Evolutionary conservation across 352 stramenopile genomes (phyloP).

Genomic region (Phytophthora uliginosa): DNA sequence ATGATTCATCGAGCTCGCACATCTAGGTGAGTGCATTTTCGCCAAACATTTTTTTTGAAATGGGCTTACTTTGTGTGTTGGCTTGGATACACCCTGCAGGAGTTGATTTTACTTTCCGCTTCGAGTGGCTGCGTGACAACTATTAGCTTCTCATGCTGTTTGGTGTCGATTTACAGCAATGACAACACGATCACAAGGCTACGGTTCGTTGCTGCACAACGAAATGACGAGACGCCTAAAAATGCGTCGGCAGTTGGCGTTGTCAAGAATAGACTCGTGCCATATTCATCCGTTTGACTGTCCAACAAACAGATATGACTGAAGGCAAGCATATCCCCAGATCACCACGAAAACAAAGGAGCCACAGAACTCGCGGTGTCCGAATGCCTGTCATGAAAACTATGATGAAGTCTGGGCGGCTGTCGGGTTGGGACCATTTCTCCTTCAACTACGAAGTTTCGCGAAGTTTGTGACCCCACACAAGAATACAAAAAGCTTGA

Average conservation of each 20-base stretch:
- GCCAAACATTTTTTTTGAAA: background rate
- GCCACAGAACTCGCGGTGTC: background rate
- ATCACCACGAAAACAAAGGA: background rate
- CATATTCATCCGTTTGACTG: too few relatives aligned
- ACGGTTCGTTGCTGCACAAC: too few relatives aligned
- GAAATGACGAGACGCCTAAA: too few relatives aligned
- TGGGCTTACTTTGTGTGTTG: background rate
- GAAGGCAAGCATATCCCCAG: background rate
- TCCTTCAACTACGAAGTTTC: constrained; percentile 38
- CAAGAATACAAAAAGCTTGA: constrained; percentile 30
- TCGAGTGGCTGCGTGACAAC: background rate
- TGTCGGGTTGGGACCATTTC: constrained; percentile 16
- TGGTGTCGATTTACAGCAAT: too few relatives aligned
- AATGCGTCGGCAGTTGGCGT: too few relatives aligned
- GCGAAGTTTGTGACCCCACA: constrained; percentile 30
- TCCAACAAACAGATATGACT: too few relatives aligned
- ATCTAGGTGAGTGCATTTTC: background rate
- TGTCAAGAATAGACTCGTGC: too few relatives aligned
- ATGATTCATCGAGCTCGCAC: background rate
- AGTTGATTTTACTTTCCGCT: background rate
- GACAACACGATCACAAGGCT: too few relatives aligned
- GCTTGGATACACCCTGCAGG: background rate
- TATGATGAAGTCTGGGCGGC: constrained; percentile 19
- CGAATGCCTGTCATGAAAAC: background rate
- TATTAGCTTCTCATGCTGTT: background rate